Evolutionary conservation across 768 basidiomycete genomes (phyloP).

Genomic region (Punctularia strigosozonata): DNA sequence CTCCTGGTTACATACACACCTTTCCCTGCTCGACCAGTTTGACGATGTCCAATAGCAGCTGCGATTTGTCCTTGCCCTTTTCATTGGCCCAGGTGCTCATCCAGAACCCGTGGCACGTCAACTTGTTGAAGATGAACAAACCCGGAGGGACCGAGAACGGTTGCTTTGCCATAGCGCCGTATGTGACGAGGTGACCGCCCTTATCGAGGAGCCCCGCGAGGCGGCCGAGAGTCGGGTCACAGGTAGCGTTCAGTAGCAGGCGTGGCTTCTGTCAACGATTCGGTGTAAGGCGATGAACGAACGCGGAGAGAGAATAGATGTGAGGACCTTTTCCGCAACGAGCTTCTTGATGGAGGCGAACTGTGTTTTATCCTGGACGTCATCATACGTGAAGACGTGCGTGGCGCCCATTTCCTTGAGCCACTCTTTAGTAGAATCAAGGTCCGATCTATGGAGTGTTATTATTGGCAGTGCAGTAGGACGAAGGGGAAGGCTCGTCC

Average conservation of each 20-base stretch:
- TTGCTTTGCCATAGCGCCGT: slow-evolving; percentile 84
- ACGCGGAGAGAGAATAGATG: neutral
- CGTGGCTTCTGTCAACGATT: slow-evolving; percentile 20
- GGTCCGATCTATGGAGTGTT: slow-evolving; percentile 25
- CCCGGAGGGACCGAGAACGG: slow-evolving; percentile 70
- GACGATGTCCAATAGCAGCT: slow-evolving; percentile 34
- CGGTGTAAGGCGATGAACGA: slow-evolving; percentile 1
- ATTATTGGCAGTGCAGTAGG: neutral
- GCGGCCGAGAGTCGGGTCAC: slow-evolving; percentile 54
- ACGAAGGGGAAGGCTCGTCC: slow-evolving; percentile 6
- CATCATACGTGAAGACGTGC: slow-evolving; percentile 69
- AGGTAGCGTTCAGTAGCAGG: slow-evolving; percentile 44
- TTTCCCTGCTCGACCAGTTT: slow-evolving; percentile 41
- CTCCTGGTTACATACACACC: no score
- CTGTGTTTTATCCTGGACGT: slow-evolving; percentile 41
- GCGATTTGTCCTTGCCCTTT: slow-evolving; percentile 35
- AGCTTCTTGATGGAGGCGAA: slow-evolving; percentile 22
- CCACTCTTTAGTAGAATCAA: slow-evolving; percentile 35
- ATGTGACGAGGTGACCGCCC: slow-evolving; percentile 69
- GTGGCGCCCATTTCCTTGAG: slow-evolving; percentile 58
- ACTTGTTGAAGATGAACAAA: slow-evolving; percentile 75
- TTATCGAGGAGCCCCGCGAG: slow-evolving; percentile 61
- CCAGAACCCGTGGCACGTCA: slow-evolving; percentile 72
- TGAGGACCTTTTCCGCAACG: slow-evolving; percentile 44
- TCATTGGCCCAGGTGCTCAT: slow-evolving; percentile 58